These are phyloP conservation scores for Aspergillus saccharolyticus DNA, from an alignment of 495 filamentous ascomycete genomes.

Conservation along the genomic window DNA sequence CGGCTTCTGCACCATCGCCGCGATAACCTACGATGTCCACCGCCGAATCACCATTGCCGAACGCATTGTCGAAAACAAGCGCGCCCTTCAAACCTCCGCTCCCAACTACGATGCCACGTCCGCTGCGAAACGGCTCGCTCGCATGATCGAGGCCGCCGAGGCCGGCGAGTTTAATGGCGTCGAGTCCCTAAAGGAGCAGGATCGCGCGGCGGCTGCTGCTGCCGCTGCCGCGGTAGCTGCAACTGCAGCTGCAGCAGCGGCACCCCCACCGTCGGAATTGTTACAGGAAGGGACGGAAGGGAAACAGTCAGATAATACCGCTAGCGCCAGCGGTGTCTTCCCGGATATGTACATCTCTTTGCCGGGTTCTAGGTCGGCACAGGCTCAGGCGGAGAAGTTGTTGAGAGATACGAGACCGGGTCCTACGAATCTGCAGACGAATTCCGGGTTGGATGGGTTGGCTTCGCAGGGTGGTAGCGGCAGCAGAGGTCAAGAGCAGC, in stretches of 20 bases:
- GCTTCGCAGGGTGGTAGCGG: neutral
- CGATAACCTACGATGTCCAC: slow-evolving; percentile 40
- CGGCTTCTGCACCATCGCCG: slow-evolving; percentile 38
- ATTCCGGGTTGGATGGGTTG: neutral
- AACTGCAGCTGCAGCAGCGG: too few relatives aligned
- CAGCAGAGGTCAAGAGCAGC: too few relatives aligned
- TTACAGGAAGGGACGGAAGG: neutral
- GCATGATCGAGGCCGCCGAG: slow-evolving; percentile 42
- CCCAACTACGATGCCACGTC: slow-evolving; percentile 43
- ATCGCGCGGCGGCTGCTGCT: too few relatives aligned
- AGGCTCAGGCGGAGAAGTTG: neutral
- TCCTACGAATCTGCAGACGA: neutral
- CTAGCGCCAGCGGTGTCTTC: neutral
- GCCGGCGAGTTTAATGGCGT: slow-evolving; percentile 38
- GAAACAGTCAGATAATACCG: neutral
- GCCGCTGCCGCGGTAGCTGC: too few relatives aligned
- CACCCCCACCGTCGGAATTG: too few relatives aligned
- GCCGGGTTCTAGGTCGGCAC: neutral
- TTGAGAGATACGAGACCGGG: neutral
- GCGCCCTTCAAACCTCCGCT: slow-evolving; percentile 39
- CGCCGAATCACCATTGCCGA: slow-evolving; percentile 38
- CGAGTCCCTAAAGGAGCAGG: slow-evolving; percentile 33
- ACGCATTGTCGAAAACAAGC: slow-evolving; percentile 42
- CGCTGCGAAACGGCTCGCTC: slow-evolving; percentile 33
- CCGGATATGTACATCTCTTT: neutral